A percentile compares a stretch with the other conserved stretches of the same genome.
Conservation (phyloP, 192 early-diverging fungal species). For the Radiomyces spectabilis region DNA sequence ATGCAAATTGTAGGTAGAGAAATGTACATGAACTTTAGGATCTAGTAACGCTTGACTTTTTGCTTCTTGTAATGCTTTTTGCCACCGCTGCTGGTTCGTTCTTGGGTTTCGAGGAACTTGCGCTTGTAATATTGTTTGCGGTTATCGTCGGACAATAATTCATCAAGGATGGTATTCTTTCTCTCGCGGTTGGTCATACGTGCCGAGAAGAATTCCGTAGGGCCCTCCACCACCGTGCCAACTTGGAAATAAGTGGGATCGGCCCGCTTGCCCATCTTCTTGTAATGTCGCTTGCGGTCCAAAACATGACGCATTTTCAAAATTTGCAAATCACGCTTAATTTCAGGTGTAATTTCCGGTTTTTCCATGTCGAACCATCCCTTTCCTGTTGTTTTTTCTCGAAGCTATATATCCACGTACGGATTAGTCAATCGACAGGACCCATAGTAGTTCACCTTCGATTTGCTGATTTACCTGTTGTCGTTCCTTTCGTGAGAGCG, state of each 20-base stretch:
- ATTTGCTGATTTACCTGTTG: constrained; percentile 21
- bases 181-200: constrained; percentile 85
- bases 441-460: too few relatives aligned
- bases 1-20: too few relatives aligned
- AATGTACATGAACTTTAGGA: too few relatives aligned
- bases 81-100: constrained; percentile 40
- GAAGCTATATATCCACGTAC: not conserved
- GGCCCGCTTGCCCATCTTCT: constrained; percentile 59
- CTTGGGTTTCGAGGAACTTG: constrained; percentile 77
- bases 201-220: constrained; percentile 82
- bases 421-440: not conserved
- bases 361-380: constrained; percentile 91
- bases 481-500: constrained; percentile 24
- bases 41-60: not conserved
- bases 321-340: constrained; percentile 86
- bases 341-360: constrained; percentile 75
- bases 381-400: constrained; percentile 23
- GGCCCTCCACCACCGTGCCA: constrained; percentile 85
- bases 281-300: constrained; percentile 91
- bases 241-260: constrained; percentile 91
- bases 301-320: constrained; percentile 79
- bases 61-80: constrained; percentile 44
- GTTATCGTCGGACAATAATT: constrained; percentile 73
- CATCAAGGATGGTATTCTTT: constrained; percentile 76
- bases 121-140: constrained; percentile 79